Base-by-base conservation (phyloP, 2,329 filamentous ascomycete species). In the Coniochaeta sp. region DNA sequence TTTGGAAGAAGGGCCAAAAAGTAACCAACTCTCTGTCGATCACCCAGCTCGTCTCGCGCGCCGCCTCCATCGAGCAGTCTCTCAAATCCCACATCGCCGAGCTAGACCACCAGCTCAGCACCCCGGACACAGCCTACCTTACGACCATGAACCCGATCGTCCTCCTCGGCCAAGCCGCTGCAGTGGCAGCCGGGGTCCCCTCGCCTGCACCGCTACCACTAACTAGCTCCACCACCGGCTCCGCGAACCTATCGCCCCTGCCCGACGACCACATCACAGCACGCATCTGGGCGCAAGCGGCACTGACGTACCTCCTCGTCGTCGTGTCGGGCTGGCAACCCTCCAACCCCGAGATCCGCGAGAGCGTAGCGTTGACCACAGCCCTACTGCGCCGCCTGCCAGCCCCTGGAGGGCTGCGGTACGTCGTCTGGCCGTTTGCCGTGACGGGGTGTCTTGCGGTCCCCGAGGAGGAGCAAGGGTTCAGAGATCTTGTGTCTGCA, bases 301-400 rank as follows among this genome's bases (percentile, higher is more conserved):
- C 77, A 0, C 69, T 80, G 1, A 73, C 76, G 8, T 82, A 82
- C 61, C 73, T 83, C 14, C 69, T 73, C 14, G 76, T 81, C 4
- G 78, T 82, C 22, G 71, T 81, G 3, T 76, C 74, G 1, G 81
- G 80, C 3, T 83, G 79, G 80, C 79, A 81, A 62, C 79, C 79
- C 0, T 73, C 73, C 0, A 75, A 71, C 55, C 67, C 70, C 0
- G 78, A 80, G 58, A 74, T 81, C 1, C 71, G 71, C 2, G 62
- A 64, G 26, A 68, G 67, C 5, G 70, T 73, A 3, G 56, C 59
- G 63, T 69, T 24, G 68, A 78, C 64, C 47, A 66, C 62, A 0
- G 66, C 72, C 12, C 66, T 78, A 57, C 47, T 81, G 8, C 62
- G 66, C 16, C 59, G 58, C 4, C 64, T 72, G 19, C 69, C 68